A percentile compares a stretch with the other conserved stretches of the same genome.
Conservation (phyloP, 495 filamentous ascomycete genomes). For the Daldinia loculata region DNA sequence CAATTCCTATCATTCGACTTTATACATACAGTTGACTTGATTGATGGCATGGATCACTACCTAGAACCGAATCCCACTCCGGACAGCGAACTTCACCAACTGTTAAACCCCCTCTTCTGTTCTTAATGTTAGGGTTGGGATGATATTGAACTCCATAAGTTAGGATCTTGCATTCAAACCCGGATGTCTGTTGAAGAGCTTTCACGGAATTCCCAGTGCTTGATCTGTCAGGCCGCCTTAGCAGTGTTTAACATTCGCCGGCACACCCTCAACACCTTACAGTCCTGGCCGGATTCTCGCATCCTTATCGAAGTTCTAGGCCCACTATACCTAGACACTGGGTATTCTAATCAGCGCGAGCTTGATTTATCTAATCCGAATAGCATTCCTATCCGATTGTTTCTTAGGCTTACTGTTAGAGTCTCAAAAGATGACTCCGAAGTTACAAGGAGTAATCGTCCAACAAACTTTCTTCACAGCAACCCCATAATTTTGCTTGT, state of each 20-base stretch:
- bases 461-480: not conserved
- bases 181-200: not conserved
- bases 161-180: not conserved
- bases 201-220: not conserved
- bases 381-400: not conserved
- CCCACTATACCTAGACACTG: not conserved
- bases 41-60: too few relatives aligned
- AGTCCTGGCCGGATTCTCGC: not conserved
- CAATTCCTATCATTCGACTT: too few relatives aligned
- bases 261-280: not conserved
- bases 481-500: not conserved
- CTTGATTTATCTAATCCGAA: not conserved
- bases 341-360: not conserved
- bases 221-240: not conserved
- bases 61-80: too few relatives aligned
- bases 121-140: not conserved
- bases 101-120: not conserved
- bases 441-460: not conserved
- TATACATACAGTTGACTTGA: too few relatives aligned
- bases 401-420: not conserved
- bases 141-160: not conserved
- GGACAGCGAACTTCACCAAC: too few relatives aligned
- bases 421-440: not conserved
- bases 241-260: not conserved
- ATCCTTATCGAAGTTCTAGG: not conserved